Conservation (phyloP, 129 eudicot genomes). For the Centaurea solstitialis region DNA sequence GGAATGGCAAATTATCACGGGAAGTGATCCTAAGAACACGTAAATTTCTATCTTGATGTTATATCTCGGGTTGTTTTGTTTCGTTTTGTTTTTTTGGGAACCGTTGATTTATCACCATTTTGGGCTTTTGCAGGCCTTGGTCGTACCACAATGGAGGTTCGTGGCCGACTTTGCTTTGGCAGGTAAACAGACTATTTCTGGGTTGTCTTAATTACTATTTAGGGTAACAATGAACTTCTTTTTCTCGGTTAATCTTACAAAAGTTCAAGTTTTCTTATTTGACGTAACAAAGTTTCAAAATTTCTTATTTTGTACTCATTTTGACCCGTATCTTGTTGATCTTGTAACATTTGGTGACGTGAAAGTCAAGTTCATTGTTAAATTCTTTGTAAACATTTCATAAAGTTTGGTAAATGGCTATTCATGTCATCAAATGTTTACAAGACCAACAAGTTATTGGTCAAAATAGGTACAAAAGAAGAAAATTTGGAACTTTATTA, state of each 20-base stretch:
- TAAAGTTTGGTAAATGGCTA: neutral
- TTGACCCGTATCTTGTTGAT: neutral
- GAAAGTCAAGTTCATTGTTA: neutral
- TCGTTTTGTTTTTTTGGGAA: neutral
- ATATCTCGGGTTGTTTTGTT: neutral
- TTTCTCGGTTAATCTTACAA: too few relatives aligned
- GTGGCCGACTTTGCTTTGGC: constrained; percentile 94
- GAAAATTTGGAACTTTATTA: neutral
- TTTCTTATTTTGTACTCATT: too few relatives aligned
- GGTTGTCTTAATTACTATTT: neutral
- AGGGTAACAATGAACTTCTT: too few relatives aligned
- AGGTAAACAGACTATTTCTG: constrained; percentile 39
- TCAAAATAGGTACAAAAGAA: neutral
- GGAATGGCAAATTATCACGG: constrained; percentile 82
- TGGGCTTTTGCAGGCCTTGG: constrained; percentile 64
- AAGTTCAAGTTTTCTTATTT: neutral
- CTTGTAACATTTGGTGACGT: neutral
- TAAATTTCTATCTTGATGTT: constrained; percentile 23
- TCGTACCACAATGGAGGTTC: constrained; percentile 90
- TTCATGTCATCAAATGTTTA: neutral
- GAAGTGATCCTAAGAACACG: constrained; percentile 90
- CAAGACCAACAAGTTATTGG: neutral
- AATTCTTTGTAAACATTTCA: neutral
- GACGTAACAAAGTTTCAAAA: neutral
- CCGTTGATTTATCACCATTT: neutral